Conservation (phyloP, 2,329 filamentous ascomycete species). For the Hysterium pulicare region DNA sequence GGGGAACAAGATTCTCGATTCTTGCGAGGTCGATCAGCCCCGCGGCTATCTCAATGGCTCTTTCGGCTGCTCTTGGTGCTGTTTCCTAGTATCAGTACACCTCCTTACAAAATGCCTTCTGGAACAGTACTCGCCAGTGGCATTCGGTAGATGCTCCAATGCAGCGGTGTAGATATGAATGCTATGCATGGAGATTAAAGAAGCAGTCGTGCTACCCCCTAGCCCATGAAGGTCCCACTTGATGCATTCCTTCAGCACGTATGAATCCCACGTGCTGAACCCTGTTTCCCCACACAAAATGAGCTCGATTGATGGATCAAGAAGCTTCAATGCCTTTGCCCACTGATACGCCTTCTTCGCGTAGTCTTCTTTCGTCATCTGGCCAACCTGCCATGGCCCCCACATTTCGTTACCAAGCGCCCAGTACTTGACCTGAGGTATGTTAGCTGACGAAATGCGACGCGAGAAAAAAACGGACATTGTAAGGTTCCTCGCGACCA, state of each 20-base stretch:
- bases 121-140: constrained; percentile 24
- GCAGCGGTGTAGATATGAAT: constrained; percentile 75
- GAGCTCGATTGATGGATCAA: constrained; percentile 66
- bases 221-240: constrained; percentile 51
- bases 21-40: constrained; percentile 69
- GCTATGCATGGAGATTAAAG: constrained; percentile 73
- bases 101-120: constrained; percentile 13
- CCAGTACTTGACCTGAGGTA: constrained; percentile 68
- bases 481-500: constrained; percentile 73
- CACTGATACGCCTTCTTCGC: constrained; percentile 67
- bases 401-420: constrained; percentile 74
- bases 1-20: constrained; percentile 63
- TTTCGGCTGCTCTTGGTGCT: constrained; percentile 67
- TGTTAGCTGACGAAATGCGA: constrained; percentile 3
- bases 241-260: constrained; percentile 68
- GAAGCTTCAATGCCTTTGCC: constrained; percentile 69
- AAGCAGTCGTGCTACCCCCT: constrained; percentile 43
- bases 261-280: constrained; percentile 66
- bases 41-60: constrained; percentile 68
- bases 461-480: constrained; percentile 37
- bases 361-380: constrained; percentile 68
- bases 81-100: constrained; percentile 38
- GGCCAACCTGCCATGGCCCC: constrained; percentile 65
- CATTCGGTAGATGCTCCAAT: constrained; percentile 38
- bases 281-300: constrained; percentile 73